phyloP scores from a whole-genome alignment of 2,329 filamentous ascomycete genomes.

The Hypoxylon sp. region DNA sequence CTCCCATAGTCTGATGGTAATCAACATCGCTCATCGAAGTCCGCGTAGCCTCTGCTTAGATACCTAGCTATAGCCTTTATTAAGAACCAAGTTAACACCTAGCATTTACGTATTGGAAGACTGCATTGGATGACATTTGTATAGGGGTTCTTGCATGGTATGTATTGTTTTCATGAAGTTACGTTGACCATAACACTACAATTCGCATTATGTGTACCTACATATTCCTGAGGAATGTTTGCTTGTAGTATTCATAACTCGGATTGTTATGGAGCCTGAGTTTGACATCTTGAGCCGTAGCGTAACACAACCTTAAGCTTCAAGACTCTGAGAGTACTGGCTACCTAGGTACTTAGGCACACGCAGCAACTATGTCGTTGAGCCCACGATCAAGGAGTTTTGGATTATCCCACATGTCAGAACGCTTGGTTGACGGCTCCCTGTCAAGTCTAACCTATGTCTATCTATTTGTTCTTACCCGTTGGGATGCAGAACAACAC shows the following conservation, averaged over 20 bases:
- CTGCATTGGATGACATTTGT: too few relatives aligned
- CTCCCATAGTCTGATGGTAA: too few relatives aligned
- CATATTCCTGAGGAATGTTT: neutral
- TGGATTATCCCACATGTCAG: constrained; percentile 11
- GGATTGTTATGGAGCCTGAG: neutral
- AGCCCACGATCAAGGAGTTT: constrained; percentile 2
- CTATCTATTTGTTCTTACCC: constrained; percentile 62
- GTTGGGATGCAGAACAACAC: constrained; percentile 71
- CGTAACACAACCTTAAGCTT: neutral
- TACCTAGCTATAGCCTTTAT: too few relatives aligned
- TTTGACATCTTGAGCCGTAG: neutral
- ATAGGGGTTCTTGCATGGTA: neutral
- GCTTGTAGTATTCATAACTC: neutral
- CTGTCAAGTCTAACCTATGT: constrained; percentile 1
- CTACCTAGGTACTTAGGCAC: neutral
- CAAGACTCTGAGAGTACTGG: neutral
- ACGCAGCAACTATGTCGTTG: neutral
- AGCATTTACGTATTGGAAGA: too few relatives aligned
- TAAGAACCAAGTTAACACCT: too few relatives aligned
- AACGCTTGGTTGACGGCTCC: neutral
- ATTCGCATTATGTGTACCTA: neutral
- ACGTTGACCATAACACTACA: neutral
- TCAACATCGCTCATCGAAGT: too few relatives aligned
- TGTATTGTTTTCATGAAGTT: neutral
- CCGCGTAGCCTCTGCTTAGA: too few relatives aligned